These are phyloP conservation scores for Epichloe scottii DNA, from an alignment of 2,329 filamentous ascomycete genomes.

Conservation along the genomic window DNA sequence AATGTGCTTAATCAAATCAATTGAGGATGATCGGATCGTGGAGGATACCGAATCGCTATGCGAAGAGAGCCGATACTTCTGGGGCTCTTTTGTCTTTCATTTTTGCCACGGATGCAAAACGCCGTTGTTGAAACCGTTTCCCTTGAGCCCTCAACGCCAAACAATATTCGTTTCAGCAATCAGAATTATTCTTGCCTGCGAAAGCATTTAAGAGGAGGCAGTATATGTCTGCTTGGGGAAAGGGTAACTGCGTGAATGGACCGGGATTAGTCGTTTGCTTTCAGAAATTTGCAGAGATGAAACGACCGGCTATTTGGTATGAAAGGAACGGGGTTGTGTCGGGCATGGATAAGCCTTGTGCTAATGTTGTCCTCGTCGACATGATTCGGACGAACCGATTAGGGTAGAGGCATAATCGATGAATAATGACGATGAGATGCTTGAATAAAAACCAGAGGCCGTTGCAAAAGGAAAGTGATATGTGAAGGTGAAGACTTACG, in stretches of 20 bases:
- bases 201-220: constrained; percentile 26
- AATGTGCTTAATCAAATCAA: constrained; percentile 1
- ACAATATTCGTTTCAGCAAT: constrained; percentile 13
- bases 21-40: constrained; percentile 21
- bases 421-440: background rate
- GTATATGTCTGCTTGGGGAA: constrained; percentile 70
- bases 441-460: background rate
- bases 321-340: background rate
- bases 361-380: background rate
- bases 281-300: constrained; percentile 1
- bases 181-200: constrained; percentile 6
- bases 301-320: background rate
- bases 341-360: background rate
- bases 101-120: constrained; percentile 24
- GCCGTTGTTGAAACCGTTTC: constrained; percentile 44
- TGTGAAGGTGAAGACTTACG: constrained; percentile 49
- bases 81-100: constrained; percentile 9
- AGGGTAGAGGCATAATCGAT: background rate
- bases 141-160: constrained; percentile 30
- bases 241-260: constrained; percentile 47
- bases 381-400: background rate
- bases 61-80: constrained; percentile 17
- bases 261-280: constrained; percentile 4
- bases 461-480: constrained; percentile 1
- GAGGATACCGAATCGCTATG: constrained; percentile 28